phyloP scores from a whole-genome alignment of 768 basidiomycete species.

The Amanita exitialis region DNA sequence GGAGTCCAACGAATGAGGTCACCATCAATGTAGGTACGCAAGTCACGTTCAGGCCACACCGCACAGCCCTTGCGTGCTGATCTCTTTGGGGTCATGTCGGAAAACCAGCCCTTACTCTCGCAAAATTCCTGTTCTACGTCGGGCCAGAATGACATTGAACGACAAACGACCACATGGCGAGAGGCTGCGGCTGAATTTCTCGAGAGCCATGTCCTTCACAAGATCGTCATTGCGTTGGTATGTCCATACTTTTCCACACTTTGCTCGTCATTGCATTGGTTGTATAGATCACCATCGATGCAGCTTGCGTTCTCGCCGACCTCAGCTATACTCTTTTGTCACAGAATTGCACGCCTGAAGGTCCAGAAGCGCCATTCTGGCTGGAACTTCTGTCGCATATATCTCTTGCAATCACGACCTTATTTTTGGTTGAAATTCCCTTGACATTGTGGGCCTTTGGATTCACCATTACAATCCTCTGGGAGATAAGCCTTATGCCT shows the following conservation, averaged over 20 bases:
- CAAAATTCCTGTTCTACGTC: not conserved
- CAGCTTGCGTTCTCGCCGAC: constrained; percentile 61
- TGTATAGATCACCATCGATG: constrained; percentile 51
- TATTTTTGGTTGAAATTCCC: constrained; percentile 76
- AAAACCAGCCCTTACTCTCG: constrained; percentile 38
- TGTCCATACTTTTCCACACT: constrained; percentile 14
- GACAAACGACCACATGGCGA: not conserved
- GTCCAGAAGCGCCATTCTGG: constrained; percentile 44
- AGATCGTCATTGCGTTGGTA: constrained; percentile 47
- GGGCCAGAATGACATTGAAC: not conserved
- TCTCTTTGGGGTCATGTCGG: constrained; percentile 27
- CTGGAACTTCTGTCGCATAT: constrained; percentile 50
- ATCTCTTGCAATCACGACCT: constrained; percentile 57
- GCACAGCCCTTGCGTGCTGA: not conserved
- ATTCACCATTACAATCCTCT: constrained; percentile 50
- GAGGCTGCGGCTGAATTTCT: constrained; percentile 20
- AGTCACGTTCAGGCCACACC: not conserved
- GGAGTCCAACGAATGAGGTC: not conserved
- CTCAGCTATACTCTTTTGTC: constrained; percentile 59
- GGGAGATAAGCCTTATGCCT: constrained; percentile 39
- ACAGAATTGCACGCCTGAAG: constrained; percentile 33
- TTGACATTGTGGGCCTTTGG: constrained; percentile 61
- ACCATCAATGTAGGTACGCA: not conserved
- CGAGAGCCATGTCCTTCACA: constrained; percentile 45
- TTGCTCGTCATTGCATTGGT: not conserved